Base-by-base conservation (phyloP, 73 alveolate genomes). In the Halteria grandinella region DNA sequence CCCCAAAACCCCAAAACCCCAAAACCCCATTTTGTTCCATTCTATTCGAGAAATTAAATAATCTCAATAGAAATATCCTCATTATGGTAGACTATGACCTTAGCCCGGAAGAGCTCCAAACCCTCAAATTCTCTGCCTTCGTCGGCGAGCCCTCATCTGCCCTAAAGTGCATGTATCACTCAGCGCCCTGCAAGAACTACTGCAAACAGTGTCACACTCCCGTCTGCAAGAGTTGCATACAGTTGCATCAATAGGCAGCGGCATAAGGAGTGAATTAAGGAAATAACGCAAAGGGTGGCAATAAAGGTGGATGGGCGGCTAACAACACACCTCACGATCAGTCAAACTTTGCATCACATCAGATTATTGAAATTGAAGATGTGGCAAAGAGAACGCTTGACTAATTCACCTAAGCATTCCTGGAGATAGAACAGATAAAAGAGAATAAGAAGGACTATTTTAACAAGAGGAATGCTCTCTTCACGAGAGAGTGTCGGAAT, bases 201-300 rank as follows among this genome's bases (percentile, higher is more conserved):
- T 62, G 78, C 27, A 62, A 41, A 40, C 48, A 48, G 10, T 62
- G 78, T 32, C 59, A 62, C 17, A 3, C 55, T 62, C 78, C 78
- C 7, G 15, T 62, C 18, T 62, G 78, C 60, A 39, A 17, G 17
- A 62, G 41, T 39, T 62, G 78, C 43, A 17, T 62, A 5, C 15
- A 4, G 8, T 17, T 39, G 12, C 78, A 62, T 62, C 55, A 62
- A 17, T 39, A 62, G 17, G 41, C 28, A 17, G 1, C 55, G 8
- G 10, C 7, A 15, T 18, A 14, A 4, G 36, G 11, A 57, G 36
- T 33, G 29, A 53, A 57, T 31, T 53, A 4, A 20, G 11, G 45
- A 1, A 37, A 10, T 37, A n/a, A n/a, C n/a, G n/a, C n/a, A n/a
- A n/a, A n/a, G n/a, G n/a, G n/a, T n/a, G n/a, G n/a, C n/a, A n/a